These are phyloP conservation scores for Triticum monococcum DNA, from an alignment of 176 grass and related monocot species.

Conservation along the genomic window DNA sequence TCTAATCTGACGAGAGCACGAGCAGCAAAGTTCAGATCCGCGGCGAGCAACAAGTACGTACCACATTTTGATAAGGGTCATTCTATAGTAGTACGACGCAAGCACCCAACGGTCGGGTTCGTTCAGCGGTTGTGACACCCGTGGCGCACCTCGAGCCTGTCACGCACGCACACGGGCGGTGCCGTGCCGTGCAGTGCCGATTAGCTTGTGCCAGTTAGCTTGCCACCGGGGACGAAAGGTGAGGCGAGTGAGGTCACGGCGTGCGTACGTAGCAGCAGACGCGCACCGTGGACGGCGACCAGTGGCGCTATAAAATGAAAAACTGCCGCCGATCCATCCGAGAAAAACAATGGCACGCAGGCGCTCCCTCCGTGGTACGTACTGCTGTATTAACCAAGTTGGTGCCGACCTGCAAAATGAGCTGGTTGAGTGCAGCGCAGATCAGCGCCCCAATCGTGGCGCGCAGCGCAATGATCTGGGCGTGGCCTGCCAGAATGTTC, in stretches of 20 bases:
- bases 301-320: neutral
- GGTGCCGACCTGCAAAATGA: neutral
- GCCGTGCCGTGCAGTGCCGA: neutral
- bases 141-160: neutral
- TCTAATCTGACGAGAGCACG: neutral
- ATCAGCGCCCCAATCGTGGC: slow-evolving; percentile 9
- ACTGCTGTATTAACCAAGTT: neutral
- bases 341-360: too few relatives aligned
- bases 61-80: neutral
- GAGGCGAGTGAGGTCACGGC: slow-evolving; percentile 27
- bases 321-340: too few relatives aligned
- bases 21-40: neutral
- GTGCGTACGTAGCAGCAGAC: neutral
- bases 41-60: too few relatives aligned
- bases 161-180: neutral
- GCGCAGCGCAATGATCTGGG: slow-evolving; percentile 18
- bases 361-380: neutral
- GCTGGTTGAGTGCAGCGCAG: slow-evolving; percentile 22
- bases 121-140: too few relatives aligned
- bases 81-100: neutral
- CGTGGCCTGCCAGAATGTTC: slow-evolving; percentile 14
- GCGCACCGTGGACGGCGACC: neutral
- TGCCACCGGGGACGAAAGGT: neutral
- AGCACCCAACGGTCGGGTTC: too few relatives aligned
- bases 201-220: neutral